Percentiles rank a stretch among this genome's conserved stretches.
phyloP scores from a whole-genome alignment of 1,139 yeast species.

The Yamadazyma aaseri region DNA sequence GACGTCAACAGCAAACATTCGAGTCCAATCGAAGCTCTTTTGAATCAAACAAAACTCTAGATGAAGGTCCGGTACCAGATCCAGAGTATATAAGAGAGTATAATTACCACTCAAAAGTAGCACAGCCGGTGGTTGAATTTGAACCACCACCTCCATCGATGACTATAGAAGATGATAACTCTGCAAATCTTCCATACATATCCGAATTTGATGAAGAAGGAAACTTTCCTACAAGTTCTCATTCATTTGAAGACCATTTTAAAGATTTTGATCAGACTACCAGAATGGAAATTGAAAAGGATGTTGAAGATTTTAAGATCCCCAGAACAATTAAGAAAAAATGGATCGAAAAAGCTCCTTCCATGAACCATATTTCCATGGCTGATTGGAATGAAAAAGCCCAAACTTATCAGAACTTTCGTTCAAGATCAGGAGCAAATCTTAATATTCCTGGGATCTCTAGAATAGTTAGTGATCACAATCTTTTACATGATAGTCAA shows the following conservation, averaged over 20 bases:
- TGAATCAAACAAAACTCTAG: not conserved
- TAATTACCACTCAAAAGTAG: conserved; percentile 4
- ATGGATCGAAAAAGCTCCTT: conserved; percentile 13
- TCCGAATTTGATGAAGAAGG: conserved; percentile 28
- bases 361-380: conserved; percentile 24
- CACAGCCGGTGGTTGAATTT: conserved; percentile 1
- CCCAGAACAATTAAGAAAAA: conserved; percentile 20
- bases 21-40: conserved; percentile 2
- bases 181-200: conserved; percentile 21
- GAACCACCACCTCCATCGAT: too few species aligned
- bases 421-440: conserved; percentile 22
- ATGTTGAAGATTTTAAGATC: conserved; percentile 33
- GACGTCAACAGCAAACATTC: conserved; percentile 22
- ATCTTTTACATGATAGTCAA: conserved; percentile 9
- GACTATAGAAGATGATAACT: conserved; percentile 5
- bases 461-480: conserved; percentile 14
- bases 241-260: conserved; percentile 14
- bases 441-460: conserved; percentile 16
- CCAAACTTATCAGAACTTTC: conserved; percentile 22
- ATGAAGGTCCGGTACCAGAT: not conserved
- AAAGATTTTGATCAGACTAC: conserved; percentile 27
- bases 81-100: conserved; percentile 6
- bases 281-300: conserved; percentile 15
- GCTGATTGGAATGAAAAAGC: conserved; percentile 33
- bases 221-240: too few species aligned